Conservation (phyloP, 2,329 filamentous ascomycete species). For the Trichoderma semiorbis region DNA sequence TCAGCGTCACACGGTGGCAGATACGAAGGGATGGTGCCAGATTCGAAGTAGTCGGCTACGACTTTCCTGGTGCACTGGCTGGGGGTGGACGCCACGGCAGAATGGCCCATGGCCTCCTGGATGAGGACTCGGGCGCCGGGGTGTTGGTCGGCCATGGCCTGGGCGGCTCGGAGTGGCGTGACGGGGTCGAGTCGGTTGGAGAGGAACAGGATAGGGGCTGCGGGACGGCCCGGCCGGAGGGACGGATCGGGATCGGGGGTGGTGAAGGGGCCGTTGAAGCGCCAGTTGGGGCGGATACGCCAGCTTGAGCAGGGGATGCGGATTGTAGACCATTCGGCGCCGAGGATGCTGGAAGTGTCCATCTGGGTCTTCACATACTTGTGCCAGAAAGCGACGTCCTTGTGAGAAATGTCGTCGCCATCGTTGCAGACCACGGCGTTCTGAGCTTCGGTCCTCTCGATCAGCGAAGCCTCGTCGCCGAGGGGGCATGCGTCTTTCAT, state of each 20-base stretch:
- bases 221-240: slow-evolving; percentile 32
- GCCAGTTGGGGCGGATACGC: slow-evolving; percentile 36
- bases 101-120: slow-evolving; percentile 31
- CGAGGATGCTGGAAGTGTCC: slow-evolving; percentile 31
- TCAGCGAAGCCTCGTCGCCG: not conserved
- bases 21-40: slow-evolving; percentile 27
- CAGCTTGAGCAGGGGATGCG: slow-evolving; percentile 41
- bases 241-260: slow-evolving; percentile 27
- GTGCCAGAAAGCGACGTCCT: slow-evolving; percentile 26
- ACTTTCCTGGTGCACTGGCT: slow-evolving; percentile 24
- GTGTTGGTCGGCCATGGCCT: slow-evolving; percentile 26
- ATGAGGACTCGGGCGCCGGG: slow-evolving; percentile 30
- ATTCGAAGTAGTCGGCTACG: slow-evolving; percentile 30
- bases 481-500: slow-evolving; percentile 25
- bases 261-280: slow-evolving; percentile 37
- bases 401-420: slow-evolving; percentile 26
- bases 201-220: slow-evolving; percentile 43
- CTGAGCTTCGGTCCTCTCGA: slow-evolving; percentile 23
- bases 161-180: slow-evolving; percentile 41
- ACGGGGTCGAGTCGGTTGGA: slow-evolving; percentile 44
- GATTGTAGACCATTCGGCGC: slow-evolving; percentile 33
- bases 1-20: slow-evolving; percentile 17
- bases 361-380: slow-evolving; percentile 30
- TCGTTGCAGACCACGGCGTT: slow-evolving; percentile 36
- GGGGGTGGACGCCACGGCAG: slow-evolving; percentile 14